Percentiles rank a stretch among this genome's conserved stretches.
These are phyloP conservation scores for Rhizophagus clarus DNA, from an alignment of 192 early-diverging fungal genomes.

Conservation along the genomic window DNA sequence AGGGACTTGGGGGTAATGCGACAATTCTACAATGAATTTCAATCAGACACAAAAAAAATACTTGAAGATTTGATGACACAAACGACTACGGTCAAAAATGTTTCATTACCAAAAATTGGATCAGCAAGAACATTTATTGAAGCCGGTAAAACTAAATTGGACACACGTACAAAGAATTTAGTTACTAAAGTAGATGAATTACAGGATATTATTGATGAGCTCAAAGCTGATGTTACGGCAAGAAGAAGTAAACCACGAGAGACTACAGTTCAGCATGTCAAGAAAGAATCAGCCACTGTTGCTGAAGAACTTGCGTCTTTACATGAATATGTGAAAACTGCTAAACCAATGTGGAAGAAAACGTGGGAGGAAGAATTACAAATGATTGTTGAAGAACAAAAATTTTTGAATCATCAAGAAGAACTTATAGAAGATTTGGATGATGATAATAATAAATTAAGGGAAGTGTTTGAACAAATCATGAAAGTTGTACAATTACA, in stretches of 20 bases:
- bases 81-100: constrained; percentile 37
- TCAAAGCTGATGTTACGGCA: constrained; percentile 74
- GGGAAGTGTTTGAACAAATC: constrained; percentile 61
- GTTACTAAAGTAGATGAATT: constrained; percentile 63
- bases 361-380: constrained; percentile 86
- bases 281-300: constrained; percentile 54
- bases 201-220: constrained; percentile 67
- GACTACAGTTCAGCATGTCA: constrained; percentile 54
- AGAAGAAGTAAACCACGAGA: constrained; percentile 65
- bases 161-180: constrained; percentile 51
- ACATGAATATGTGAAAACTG: constrained; percentile 58
- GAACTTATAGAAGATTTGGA: constrained; percentile 66
- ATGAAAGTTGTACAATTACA: constrained; percentile 63
- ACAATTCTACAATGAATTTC: constrained; percentile 56
- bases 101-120: constrained; percentile 36
- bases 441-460: constrained; percentile 63
- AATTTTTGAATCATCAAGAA: constrained; percentile 80
- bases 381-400: constrained; percentile 77
- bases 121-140: constrained; percentile 58
- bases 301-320: constrained; percentile 55
- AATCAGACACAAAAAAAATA: constrained; percentile 44
- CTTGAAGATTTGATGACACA: constrained; percentile 46
- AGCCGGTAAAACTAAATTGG: constrained; percentile 58
- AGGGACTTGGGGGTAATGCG: constrained; percentile 52
- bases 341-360: constrained; percentile 76